Evolutionary conservation across 129 eudicot genomes (phyloP), one percentile per base, ranked within the genome.

Genomic region (Centaurea solstitialis): DNA sequence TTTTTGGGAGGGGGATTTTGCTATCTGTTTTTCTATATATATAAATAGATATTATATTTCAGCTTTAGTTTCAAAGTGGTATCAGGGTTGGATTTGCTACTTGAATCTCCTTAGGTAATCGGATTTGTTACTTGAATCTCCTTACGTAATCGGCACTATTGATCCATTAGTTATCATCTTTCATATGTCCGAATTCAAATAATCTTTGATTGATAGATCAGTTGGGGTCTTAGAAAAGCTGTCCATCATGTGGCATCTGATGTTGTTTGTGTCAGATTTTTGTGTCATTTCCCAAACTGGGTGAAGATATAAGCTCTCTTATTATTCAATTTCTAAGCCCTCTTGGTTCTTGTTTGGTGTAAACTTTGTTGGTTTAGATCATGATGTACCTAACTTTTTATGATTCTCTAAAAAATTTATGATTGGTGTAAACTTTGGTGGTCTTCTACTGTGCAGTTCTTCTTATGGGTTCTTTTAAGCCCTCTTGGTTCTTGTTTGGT

Each of bases 271-370:
- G 18, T 35, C 35, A 39, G 40, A 11, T 41, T n/a, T 68, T 41
- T 77, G 73, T 66, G 45, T 66, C 64, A 77, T 77, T 24, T 53
- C 2, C 35, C 38, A 11, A 39, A 65, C 8, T 76, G 6, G 22
- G 35, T 76, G 72, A 76, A 76, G n/a, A 37, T 76, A 61, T 20
- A 8, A 59, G 18, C 66, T 75, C 67, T 57, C 24, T 33, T 64
- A 11, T 5, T 37, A 26, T 40, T 65, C 40, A 68, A 40, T 39
- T 77, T 21, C 3, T 39, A 33, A 47, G 61, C 77, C 40, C 23
- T 71, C 64, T 47, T 78, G 82, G 9, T 78, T 10, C 9, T 68
- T 45, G 45, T 26, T 78, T 53, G 64, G 64, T 53, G 64, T 43
- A 2, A 43, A 10, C 53, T 43, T 43, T 43, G 53, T 15, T 43